Conservation (phyloP, 2,329 filamentous ascomycete genomes). For the Penicillium sp. region DNA sequence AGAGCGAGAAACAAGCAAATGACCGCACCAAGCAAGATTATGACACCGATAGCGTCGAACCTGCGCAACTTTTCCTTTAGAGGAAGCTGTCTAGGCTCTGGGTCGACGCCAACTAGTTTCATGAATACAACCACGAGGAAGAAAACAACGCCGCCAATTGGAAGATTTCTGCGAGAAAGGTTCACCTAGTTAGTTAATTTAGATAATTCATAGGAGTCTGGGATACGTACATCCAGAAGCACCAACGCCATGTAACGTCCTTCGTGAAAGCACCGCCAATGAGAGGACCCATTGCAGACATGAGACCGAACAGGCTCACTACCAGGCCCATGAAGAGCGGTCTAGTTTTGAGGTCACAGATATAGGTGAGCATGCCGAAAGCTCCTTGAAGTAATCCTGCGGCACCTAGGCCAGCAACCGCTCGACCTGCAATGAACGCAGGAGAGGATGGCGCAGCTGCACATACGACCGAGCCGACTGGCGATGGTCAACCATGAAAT, state of each 20-base stretch:
- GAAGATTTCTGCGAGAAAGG: too few species aligned
- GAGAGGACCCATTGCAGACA: not conserved
- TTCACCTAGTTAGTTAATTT: too few species aligned
- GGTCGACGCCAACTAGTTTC: too few species aligned
- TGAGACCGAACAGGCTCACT: not conserved
- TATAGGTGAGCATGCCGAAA: not conserved
- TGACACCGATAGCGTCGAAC: not conserved
- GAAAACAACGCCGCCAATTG: too few species aligned
- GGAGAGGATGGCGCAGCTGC: not conserved
- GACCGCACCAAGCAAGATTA: not conserved
- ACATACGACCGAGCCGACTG: not conserved
- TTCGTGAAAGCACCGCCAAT: not conserved
- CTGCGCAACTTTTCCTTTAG: not conserved
- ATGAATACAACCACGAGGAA: too few species aligned
- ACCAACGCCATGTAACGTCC: not conserved
- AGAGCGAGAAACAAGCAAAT: not conserved
- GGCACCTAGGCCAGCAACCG: not conserved
- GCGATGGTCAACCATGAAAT: not conserved
- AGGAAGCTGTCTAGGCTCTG: not conserved
- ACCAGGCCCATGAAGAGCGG: not conserved
- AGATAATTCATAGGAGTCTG: too few species aligned
- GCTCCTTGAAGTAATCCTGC: not conserved
- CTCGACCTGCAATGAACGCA: not conserved
- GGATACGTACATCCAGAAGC: not conserved
- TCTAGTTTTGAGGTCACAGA: not conserved